A percentile compares a stretch with the other conserved stretches of the same genome.
phyloP scores from a whole-genome alignment of 192 early-diverging fungal species.

The Podila minutissima region DNA sequence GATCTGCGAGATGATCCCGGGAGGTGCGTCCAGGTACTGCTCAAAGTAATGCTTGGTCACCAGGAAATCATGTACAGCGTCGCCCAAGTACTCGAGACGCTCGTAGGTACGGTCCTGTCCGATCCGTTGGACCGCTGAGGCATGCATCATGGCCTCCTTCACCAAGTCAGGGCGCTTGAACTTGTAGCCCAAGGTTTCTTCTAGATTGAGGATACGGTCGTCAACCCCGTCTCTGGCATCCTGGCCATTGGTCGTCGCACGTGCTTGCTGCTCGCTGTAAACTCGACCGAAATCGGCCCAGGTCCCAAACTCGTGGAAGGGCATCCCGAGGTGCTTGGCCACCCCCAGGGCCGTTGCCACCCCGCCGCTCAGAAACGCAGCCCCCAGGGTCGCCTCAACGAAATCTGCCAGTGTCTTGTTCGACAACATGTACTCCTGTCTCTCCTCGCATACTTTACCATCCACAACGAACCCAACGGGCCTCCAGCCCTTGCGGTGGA shows the following conservation, averaged over 20 bases:
- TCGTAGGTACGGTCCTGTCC: constrained; percentile 65
- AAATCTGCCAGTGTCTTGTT: constrained; percentile 88
- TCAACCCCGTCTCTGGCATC: not conserved
- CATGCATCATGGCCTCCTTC: constrained; percentile 87
- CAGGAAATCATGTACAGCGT: constrained; percentile 81
- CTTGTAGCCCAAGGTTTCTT: constrained; percentile 62
- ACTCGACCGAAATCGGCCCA: constrained; percentile 57
- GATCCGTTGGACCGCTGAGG: constrained; percentile 47
- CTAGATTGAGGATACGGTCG: constrained; percentile 11
- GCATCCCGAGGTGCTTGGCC: constrained; percentile 63
- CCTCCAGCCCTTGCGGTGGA: constrained; percentile 62
- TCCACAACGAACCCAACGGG: constrained; percentile 34
- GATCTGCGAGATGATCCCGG: constrained; percentile 79
- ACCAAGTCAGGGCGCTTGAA: constrained; percentile 73
- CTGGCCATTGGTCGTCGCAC: not conserved
- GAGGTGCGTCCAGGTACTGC: constrained; percentile 68
- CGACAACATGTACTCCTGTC: constrained; percentile 58
- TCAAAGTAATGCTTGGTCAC: constrained; percentile 76
- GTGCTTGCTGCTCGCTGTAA: not conserved
- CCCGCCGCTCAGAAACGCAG: constrained; percentile 67
- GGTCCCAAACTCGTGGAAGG: constrained; percentile 55
- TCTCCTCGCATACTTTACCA: not conserved
- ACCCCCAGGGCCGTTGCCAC: constrained; percentile 61
- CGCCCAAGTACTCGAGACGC: constrained; percentile 91
- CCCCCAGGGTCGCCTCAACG: constrained; percentile 85